These are phyloP conservation scores for Chytriomyces sp. DNA, from an alignment of 192 early-diverging fungal genomes.

Conservation along the genomic window DNA sequence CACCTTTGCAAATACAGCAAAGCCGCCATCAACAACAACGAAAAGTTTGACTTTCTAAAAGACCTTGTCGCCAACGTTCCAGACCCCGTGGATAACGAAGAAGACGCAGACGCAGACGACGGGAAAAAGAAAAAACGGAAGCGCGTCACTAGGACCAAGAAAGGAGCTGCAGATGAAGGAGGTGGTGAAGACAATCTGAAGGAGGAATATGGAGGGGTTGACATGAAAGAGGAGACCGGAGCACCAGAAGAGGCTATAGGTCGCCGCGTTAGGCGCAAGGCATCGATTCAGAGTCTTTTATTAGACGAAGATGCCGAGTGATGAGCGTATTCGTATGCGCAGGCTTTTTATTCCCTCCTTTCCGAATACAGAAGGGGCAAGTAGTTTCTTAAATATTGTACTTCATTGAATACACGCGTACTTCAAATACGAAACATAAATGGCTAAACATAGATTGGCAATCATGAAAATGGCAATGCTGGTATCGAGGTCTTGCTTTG, in stretches of 20 bases:
- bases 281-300: neutral
- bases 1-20: constrained; percentile 62
- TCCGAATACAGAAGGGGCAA: no score
- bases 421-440: no score
- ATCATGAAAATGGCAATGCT: no score
- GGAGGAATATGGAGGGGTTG: no score
- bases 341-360: no score
- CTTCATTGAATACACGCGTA: no score
- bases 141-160: constrained; percentile 38
- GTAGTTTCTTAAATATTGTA: no score
- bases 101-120: constrained; percentile 41
- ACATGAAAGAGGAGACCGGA: neutral
- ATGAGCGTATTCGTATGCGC: no score
- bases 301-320: neutral
- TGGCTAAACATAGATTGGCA: no score
- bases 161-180: neutral
- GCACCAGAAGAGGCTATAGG: neutral
- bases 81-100: constrained; percentile 60
- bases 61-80: constrained; percentile 82
- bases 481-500: no score
- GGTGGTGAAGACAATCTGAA: neutral
- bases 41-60: constrained; percentile 93
- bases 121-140: constrained; percentile 38
- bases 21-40: constrained; percentile 76
- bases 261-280: neutral